Evolutionary conservation across 2,329 filamentous ascomycete genomes (phyloP).

Genomic region (Penicillium sp.): DNA sequence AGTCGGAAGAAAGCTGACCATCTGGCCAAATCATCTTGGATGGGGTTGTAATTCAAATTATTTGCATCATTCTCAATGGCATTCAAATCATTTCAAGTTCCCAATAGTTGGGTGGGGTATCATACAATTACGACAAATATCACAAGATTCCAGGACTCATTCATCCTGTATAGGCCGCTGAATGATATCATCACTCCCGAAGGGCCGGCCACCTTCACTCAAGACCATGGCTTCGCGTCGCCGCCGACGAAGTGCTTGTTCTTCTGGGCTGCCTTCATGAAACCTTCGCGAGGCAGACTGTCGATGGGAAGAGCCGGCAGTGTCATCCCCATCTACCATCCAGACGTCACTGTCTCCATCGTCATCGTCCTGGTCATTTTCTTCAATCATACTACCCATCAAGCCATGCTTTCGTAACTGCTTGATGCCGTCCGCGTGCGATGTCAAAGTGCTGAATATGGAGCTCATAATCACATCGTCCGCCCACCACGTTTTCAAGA

Average conservation of each 20-base stretch:
- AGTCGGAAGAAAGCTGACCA: slow-evolving; percentile 92
- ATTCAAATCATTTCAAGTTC: slow-evolving; percentile 12
- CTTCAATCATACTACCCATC: slow-evolving; percentile 40
- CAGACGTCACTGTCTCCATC: slow-evolving; percentile 46
- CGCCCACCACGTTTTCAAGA: slow-evolving; percentile 39
- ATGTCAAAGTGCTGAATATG: slow-evolving; percentile 38
- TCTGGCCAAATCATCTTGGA: slow-evolving; percentile 74
- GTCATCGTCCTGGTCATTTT: slow-evolving; percentile 52
- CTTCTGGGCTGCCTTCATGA: slow-evolving; percentile 39
- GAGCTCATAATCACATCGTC: slow-evolving; percentile 43
- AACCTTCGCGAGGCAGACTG: slow-evolving; percentile 29
- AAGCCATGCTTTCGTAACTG: slow-evolving; percentile 41
- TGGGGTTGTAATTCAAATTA: slow-evolving; percentile 49
- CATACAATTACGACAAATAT: slow-evolving; percentile 21
- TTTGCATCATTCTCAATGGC: slow-evolving; percentile 1
- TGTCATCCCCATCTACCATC: slow-evolving; percentile 51
- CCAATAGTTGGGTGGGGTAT: slow-evolving; percentile 26
- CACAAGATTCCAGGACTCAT: slow-evolving; percentile 4
- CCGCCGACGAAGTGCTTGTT: slow-evolving; percentile 66
- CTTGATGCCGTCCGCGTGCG: slow-evolving; percentile 36
- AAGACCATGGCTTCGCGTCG: slow-evolving; percentile 86
- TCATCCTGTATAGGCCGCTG: slow-evolving; percentile 47
- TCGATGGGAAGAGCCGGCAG: slow-evolving; percentile 41
- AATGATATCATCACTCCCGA: slow-evolving; percentile 72
- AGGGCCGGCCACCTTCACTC: slow-evolving; percentile 72